Percentiles rank a stretch among this genome's conserved stretches.
Evolutionary conservation across 2,329 filamentous ascomycete genomes (phyloP).

Genomic region (Aspergillus sp.): DNA sequence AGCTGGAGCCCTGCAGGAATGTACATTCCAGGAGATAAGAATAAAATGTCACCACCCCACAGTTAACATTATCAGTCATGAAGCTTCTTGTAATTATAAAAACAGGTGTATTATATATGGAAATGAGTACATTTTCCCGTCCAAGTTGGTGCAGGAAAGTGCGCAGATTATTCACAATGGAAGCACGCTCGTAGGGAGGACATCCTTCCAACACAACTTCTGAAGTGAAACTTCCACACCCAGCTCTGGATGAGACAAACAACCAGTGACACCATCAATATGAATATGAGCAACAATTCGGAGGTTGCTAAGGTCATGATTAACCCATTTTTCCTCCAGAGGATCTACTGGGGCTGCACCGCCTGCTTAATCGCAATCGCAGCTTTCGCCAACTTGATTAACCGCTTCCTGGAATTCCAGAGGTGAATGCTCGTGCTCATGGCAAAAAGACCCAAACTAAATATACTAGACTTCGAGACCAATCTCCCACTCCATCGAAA

Average conservation of each 20-base stretch:
- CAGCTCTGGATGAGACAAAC: not conserved
- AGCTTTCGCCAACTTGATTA: conserved; percentile 42
- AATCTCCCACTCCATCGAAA: conserved; percentile 49
- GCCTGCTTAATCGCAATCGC: conserved; percentile 38
- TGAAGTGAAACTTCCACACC: not conserved
- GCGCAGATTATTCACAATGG: too few relatives aligned
- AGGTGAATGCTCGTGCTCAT: conserved; percentile 36
- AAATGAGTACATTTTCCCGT: too few relatives aligned
- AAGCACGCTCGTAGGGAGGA: too few relatives aligned
- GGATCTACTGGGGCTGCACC: conserved; percentile 55
- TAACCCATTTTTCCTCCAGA: conserved; percentile 48
- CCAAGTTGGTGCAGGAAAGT: too few relatives aligned
- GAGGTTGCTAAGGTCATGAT: conserved; percentile 45
- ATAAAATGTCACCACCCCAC: too few relatives aligned
- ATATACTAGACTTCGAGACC: conserved; percentile 45
- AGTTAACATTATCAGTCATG: too few relatives aligned
- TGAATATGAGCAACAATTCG: conserved; percentile 38
- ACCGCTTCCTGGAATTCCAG: conserved; percentile 50
- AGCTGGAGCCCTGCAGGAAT: too few relatives aligned
- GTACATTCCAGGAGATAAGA: too few relatives aligned
- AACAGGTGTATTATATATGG: too few relatives aligned
- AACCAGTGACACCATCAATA: conserved; percentile 22
- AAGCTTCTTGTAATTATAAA: too few relatives aligned
- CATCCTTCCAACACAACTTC: too few relatives aligned
- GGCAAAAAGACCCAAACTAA: not conserved